Percentiles rank a stretch among this genome's conserved stretches.
Conservation (phyloP, 352 stramenopile species). For the Globisporangium splendens region DNA sequence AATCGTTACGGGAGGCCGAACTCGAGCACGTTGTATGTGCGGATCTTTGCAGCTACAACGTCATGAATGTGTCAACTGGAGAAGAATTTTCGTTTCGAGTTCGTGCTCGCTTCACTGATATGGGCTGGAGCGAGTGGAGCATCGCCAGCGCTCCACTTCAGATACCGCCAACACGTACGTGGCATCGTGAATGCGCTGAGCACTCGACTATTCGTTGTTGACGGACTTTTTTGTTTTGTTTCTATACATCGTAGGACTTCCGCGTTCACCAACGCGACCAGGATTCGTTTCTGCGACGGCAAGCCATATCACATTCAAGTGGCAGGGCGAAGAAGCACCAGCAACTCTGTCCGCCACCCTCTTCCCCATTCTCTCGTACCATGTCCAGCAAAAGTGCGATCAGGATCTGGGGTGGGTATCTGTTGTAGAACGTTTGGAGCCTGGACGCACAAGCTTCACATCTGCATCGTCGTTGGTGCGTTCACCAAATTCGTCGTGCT, state of each 20-base stretch:
- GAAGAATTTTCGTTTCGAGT: slow-evolving; percentile 46
- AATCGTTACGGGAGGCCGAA: slow-evolving; percentile 29
- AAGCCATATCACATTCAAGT: slow-evolving; percentile 40
- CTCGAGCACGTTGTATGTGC: slow-evolving; percentile 21
- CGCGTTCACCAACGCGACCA: slow-evolving; percentile 35
- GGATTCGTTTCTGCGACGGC: slow-evolving; percentile 32
- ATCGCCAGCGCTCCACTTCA: slow-evolving; percentile 27
- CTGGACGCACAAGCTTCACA: slow-evolving; percentile 24
- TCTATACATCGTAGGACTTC: slow-evolving; percentile 15
- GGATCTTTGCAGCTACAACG: slow-evolving; percentile 23
- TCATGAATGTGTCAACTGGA: slow-evolving; percentile 20
- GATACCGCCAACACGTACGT: slow-evolving; percentile 32
- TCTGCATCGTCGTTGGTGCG: slow-evolving; percentile 24
- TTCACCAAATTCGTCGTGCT: slow-evolving; percentile 39
- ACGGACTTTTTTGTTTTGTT: background rate
- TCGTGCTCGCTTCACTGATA: slow-evolving; percentile 27
- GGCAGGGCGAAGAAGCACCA: slow-evolving; percentile 10
- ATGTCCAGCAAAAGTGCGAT: slow-evolving; percentile 50
- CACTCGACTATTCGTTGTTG: background rate
- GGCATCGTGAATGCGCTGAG: background rate
- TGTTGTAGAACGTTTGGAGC: slow-evolving; percentile 21
- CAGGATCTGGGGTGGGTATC: slow-evolving; percentile 44
- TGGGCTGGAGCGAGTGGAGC: slow-evolving; percentile 59
- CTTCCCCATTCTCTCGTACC: slow-evolving; percentile 43
- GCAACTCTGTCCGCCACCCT: slow-evolving; percentile 13